Percentiles rank a stretch among this genome's conserved stretches.
These are phyloP conservation scores for Nidula microcarpa DNA, from an alignment of 768 basidiomycete species.

Conservation along the genomic window DNA sequence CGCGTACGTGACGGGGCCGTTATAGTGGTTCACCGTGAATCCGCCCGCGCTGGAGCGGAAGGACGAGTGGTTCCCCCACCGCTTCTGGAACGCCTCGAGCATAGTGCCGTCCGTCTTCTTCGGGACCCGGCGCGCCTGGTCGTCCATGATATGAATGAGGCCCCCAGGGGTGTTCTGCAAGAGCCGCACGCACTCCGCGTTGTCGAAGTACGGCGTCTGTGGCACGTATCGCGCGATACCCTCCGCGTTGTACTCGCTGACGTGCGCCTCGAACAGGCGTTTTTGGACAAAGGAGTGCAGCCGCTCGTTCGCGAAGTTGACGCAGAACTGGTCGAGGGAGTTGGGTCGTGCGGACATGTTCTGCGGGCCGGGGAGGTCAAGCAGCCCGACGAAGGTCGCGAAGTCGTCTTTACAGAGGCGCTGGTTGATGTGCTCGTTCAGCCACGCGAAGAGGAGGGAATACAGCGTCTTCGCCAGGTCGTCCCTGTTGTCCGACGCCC, in stretches of 20 bases:
- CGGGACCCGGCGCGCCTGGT: constrained; percentile 80
- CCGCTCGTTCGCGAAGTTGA: constrained; percentile 96
- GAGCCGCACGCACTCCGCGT: constrained; percentile 83
- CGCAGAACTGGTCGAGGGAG: constrained; percentile 92
- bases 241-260: constrained; percentile 81
- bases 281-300: constrained; percentile 82
- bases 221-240: constrained; percentile 72
- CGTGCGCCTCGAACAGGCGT: constrained; percentile 75
- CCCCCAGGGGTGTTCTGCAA: constrained; percentile 87
- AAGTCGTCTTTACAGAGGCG: constrained; percentile 94
- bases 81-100: constrained; percentile 91
- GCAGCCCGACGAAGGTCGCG: constrained; percentile 84
- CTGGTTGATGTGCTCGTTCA: constrained; percentile 95
- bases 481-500: constrained; percentile 89
- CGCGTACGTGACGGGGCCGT: constrained; percentile 89
- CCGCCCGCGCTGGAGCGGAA: constrained; percentile 85
- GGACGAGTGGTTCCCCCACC: constrained; percentile 90
- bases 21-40: constrained; percentile 91
- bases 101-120: constrained; percentile 94
- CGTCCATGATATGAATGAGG: constrained; percentile 96
- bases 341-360: constrained; percentile 86
- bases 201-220: constrained; percentile 81
- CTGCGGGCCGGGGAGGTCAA: constrained; percentile 92
- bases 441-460: constrained; percentile 91
- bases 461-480: constrained; percentile 93